phyloP scores from a whole-genome alignment of 164 flowering plant genomes.

The Stephania cephalantha region DNA sequence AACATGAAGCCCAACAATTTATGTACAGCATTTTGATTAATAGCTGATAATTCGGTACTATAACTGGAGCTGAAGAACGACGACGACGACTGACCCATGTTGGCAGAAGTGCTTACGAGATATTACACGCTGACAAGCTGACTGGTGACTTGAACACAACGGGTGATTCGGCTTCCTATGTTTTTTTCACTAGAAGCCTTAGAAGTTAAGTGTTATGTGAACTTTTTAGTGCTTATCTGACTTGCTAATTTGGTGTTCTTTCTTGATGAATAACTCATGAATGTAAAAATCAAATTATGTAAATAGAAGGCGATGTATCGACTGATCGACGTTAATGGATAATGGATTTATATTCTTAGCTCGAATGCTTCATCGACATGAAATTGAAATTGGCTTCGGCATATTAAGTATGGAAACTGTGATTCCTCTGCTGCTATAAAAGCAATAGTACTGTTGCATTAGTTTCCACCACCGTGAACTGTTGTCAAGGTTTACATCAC shows the following conservation, averaged over 20 bases:
- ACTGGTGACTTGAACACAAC: neutral
- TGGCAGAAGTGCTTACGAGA: neutral
- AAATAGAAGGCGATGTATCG: neutral
- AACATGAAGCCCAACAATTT: slow-evolving; percentile 69
- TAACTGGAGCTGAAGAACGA: neutral
- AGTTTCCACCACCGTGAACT: no score
- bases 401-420: neutral
- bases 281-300: neutral
- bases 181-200: neutral
- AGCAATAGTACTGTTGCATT: no score
- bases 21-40: slow-evolving; percentile 81
- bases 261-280: neutral
- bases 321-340: neutral
- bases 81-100: neutral
- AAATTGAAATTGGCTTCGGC: neutral
- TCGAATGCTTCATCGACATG: no score
- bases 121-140: slow-evolving; percentile 1
- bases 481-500: no score
- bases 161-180: slow-evolving; percentile 1
- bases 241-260: neutral
- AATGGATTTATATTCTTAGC: neutral
- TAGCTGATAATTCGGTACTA: slow-evolving; percentile 16
- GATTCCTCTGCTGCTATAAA: neutral
- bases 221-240: neutral
- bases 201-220: neutral